Evolutionary conservation across 2,329 filamentous ascomycete species (phyloP).

Genomic region (Penicillium oxalicum): DNA sequence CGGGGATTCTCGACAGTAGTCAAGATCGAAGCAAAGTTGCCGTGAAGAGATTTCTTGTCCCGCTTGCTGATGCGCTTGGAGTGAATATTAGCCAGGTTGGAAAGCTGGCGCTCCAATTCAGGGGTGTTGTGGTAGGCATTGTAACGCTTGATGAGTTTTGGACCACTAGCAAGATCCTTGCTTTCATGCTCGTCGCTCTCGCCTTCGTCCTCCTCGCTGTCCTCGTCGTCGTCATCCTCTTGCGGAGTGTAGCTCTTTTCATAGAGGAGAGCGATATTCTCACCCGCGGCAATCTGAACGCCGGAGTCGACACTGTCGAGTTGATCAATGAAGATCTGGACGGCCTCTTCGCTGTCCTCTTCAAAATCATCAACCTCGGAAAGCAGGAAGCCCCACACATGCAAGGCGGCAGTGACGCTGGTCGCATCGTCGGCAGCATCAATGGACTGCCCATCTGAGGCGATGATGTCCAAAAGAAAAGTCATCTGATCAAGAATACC

Average conservation of each 20-base stretch:
- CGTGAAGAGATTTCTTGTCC: constrained; percentile 61
- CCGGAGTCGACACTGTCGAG: constrained; percentile 66
- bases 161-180: constrained; percentile 33
- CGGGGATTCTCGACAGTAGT: constrained; percentile 62
- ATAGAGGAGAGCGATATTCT: constrained; percentile 76
- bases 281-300: constrained; percentile 71
- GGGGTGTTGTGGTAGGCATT: constrained; percentile 60
- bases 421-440: constrained; percentile 64
- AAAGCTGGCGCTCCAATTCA: constrained; percentile 55
- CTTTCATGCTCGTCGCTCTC: constrained; percentile 41
- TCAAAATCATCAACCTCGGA: constrained; percentile 71
- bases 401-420: constrained; percentile 67
- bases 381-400: constrained; percentile 74
- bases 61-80: constrained; percentile 60
- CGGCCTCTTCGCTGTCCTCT: constrained; percentile 61
- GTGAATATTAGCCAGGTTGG: constrained; percentile 54
- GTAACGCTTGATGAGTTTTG: constrained; percentile 56
- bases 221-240: constrained; percentile 54
- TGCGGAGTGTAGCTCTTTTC: constrained; percentile 62
- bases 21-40: constrained; percentile 60
- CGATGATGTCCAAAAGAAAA: constrained; percentile 69
- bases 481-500: constrained; percentile 67
- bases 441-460: constrained; percentile 69
- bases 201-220: constrained; percentile 32
- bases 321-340: constrained; percentile 80